Evolutionary conservation across 345 rosid species (phyloP).

Genomic region (Eucalyptus sp.): DNA sequence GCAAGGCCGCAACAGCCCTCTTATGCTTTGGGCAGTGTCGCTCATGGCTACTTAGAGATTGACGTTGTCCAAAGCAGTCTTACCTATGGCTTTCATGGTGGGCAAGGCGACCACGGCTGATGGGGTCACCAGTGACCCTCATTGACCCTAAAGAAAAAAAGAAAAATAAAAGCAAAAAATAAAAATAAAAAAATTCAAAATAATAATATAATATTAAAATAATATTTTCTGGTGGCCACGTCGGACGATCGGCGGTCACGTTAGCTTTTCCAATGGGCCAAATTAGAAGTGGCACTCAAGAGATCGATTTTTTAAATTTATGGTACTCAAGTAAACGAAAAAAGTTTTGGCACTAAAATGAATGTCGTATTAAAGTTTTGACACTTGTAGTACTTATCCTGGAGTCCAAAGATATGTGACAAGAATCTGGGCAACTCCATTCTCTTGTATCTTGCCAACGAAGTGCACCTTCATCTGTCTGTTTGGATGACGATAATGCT

Average conservation of each 20-base stretch:
- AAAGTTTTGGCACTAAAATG: too few relatives aligned
- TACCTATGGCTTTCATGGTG: too few relatives aligned
- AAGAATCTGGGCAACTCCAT: neutral
- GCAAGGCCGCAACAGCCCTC: rapidly evolving
- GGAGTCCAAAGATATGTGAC: neutral
- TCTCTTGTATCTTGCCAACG: neutral
- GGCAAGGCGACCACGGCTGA: rapidly evolving
- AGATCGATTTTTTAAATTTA: too few relatives aligned
- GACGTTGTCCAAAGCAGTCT: rapidly evolving
- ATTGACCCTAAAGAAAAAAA: too few relatives aligned
- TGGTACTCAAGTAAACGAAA: too few relatives aligned
- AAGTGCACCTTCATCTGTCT: neutral
- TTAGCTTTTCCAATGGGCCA: rapidly evolving
- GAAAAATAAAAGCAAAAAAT: rapidly evolving
- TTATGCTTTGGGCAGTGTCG: rapidly evolving
- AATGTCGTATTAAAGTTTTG: rapidly evolving
- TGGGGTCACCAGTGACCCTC: rapidly evolving
- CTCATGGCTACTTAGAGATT: too few relatives aligned
- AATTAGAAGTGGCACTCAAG: too few relatives aligned
- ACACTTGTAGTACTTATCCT: rapidly evolving
- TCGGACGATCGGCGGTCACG: rapidly evolving
- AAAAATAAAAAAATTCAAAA: too few relatives aligned
- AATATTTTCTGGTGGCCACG: rapidly evolving
- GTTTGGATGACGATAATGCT: neutral
- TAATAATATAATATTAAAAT: too few relatives aligned